phyloP scores from a whole-genome alignment of 164 flowering plant genomes.

The Annona cherimola region DNA sequence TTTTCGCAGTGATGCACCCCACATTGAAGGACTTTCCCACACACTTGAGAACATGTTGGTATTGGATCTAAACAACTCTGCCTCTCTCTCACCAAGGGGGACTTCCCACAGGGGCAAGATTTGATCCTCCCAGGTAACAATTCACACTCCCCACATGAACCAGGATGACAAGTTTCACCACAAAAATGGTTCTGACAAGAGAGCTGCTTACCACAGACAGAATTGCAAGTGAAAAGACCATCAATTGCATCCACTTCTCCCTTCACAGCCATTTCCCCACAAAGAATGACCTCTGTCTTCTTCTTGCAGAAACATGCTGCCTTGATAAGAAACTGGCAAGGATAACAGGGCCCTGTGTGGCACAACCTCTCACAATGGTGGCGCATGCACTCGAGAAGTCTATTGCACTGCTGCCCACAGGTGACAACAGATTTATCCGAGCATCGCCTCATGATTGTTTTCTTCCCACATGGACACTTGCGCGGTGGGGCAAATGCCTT shows the following conservation, averaged over 20 bases:
- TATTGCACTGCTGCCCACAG: conserved; percentile 76
- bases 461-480: conserved; percentile 83
- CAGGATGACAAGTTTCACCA: conserved; percentile 72
- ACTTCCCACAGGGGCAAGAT: conserved; percentile 85
- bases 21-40: conserved; percentile 70
- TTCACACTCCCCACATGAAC: conserved; percentile 81
- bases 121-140: conserved; percentile 52
- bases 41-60: conserved; percentile 59
- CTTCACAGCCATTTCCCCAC: conserved; percentile 76
- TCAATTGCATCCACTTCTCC: conserved; percentile 55
- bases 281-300: conserved; percentile 49
- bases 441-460: conserved; percentile 68
- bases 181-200: conserved; percentile 79
- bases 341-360: conserved; percentile 76
- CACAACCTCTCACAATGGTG: conserved; percentile 64
- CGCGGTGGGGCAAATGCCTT: conserved; percentile 89
- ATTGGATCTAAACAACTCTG: conserved; percentile 79
- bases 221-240: conserved; percentile 75
- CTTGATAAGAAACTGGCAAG: conserved; percentile 51
- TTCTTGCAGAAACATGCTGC: conserved; percentile 87
- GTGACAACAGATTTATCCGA: conserved; percentile 63
- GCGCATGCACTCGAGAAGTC: conserved; percentile 79
- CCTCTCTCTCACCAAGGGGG: conserved; percentile 45
- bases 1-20: conserved; percentile 58
- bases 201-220: conserved; percentile 60